Conservation (phyloP, 2,329 filamentous ascomycete genomes). For the Hymenoscyphus scutula region DNA sequence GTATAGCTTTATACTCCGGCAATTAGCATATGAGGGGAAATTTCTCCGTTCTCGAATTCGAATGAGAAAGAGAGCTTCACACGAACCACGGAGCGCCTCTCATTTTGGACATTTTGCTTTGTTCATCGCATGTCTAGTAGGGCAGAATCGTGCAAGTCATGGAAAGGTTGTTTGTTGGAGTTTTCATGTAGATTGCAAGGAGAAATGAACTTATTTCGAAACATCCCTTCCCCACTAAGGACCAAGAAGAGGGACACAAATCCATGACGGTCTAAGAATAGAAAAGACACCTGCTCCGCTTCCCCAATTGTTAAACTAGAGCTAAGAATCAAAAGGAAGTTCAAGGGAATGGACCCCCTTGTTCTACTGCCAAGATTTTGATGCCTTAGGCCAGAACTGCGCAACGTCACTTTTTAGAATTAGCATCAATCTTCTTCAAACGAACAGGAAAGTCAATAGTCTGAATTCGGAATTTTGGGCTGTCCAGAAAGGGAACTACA, state of each 20-base stretch:
- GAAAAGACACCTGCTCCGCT: too few relatives aligned
- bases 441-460: not conserved
- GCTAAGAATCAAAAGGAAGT: too few relatives aligned
- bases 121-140: not conserved
- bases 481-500: too few relatives aligned
- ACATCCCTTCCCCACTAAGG: too few relatives aligned
- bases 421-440: not conserved
- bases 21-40: not conserved
- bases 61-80: not conserved
- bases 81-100: not conserved
- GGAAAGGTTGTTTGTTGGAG: not conserved
- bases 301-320: too few relatives aligned
- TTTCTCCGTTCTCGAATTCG: slow-evolving; percentile 7
- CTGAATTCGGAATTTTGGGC: not conserved
- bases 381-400: slow-evolving; percentile 5
- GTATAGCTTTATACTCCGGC: not conserved
- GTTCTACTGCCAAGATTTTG: not conserved
- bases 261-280: too few relatives aligned
- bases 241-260: too few relatives aligned
- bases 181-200: slow-evolving; percentile 8
- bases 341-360: too few relatives aligned
- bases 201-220: slow-evolving; percentile 11
- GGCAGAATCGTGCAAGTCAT: too few relatives aligned
- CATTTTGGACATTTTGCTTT: not conserved
- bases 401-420: not conserved